Evolutionary conservation across 2,329 filamentous ascomycete species (phyloP), one percentile per base, ranked within the genome.

Genomic region (Colletotrichum costaricense): DNA sequence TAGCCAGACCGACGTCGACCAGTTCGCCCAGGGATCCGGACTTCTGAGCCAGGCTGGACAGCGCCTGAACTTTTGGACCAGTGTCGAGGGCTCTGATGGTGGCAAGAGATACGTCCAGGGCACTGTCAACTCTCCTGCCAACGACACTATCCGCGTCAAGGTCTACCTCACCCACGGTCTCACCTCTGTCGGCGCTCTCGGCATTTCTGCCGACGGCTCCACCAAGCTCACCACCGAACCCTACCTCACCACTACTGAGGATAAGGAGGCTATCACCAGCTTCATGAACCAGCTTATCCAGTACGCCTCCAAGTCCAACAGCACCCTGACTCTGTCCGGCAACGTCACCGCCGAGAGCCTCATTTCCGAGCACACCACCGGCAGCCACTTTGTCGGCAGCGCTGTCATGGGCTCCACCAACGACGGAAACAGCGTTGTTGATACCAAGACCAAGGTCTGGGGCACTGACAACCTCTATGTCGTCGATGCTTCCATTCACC

Each of bases 401-500:
- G 83, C 86, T 69, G 38, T 73, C 77, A 85, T 91, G 78, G 89
- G 89, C 5, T 81, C 81, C 0, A 85, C 89, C 68, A 86, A 87
- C 46, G 72, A 72, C 38, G 88, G 89, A 3, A 86, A 81, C 30
- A 82, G 86, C 1, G 89, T 91, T 2, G 89, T 91, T 0, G 89
- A 91, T 75, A 78, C 85, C 5, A 83, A 90, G 78, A 88, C 88
- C 60, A 88, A 87, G 78, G 87, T 91, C 3, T 91, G 88, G 75
- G 89, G 89, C 57, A 91, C 88, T 0, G 87, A 90, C 70, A 91
- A 91, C 80, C 81, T 91, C 56, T 91, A 90, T 77, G 87, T 91
- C 14, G 88, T 92, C 3, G 90, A 92, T 73, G 90, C 88, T 0
- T 87, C 87, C 24, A 89, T 92, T 73, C 91, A 91, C 81, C 90